Evolutionary conservation across 192 early-diverging fungal genomes (phyloP).

Genomic region (Umbelopsis ramanniana): DNA sequence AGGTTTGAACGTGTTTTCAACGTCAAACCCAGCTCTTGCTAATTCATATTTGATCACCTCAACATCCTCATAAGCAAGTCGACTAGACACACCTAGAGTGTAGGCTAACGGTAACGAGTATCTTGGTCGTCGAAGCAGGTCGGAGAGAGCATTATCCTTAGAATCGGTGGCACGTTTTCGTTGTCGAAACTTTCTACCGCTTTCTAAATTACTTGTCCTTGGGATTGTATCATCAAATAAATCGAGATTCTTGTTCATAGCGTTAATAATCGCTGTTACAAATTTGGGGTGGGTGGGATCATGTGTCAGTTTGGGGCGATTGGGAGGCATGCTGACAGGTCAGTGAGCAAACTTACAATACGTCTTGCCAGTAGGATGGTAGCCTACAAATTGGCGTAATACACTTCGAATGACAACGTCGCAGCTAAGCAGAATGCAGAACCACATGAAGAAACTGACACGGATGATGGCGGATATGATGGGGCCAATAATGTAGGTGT

Average conservation of each 20-base stretch:
- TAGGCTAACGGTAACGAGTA: slow-evolving; percentile 55
- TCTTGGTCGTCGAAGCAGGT: slow-evolving; percentile 35
- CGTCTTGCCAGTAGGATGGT: slow-evolving; percentile 25
- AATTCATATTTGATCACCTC: slow-evolving; percentile 56
- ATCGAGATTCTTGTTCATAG: slow-evolving; percentile 35
- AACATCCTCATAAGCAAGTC: slow-evolving; percentile 57
- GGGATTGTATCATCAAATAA: slow-evolving; percentile 20
- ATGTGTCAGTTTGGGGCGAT: not conserved
- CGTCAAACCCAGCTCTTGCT: slow-evolving; percentile 51
- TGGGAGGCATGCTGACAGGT: not conserved
- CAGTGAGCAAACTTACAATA: slow-evolving; percentile 26
- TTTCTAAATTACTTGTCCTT: slow-evolving; percentile 24
- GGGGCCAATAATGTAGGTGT: slow-evolving; percentile 28
- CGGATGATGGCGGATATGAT: slow-evolving; percentile 26
- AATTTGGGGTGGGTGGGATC: not conserved
- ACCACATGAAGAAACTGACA: slow-evolving; percentile 35
- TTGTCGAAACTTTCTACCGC: slow-evolving; percentile 26
- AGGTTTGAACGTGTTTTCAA: slow-evolving; percentile 50
- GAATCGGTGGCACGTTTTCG: slow-evolving; percentile 22
- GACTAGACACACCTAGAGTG: slow-evolving; percentile 52
- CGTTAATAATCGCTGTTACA: slow-evolving; percentile 39
- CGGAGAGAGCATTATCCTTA: not conserved
- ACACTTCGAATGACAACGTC: slow-evolving; percentile 31
- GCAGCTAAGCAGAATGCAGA: slow-evolving; percentile 27
- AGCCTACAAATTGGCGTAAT: slow-evolving; percentile 31